Base-by-base conservation (phyloP, 192 early-diverging fungal genomes). In the Coemansia sp. region DNA sequence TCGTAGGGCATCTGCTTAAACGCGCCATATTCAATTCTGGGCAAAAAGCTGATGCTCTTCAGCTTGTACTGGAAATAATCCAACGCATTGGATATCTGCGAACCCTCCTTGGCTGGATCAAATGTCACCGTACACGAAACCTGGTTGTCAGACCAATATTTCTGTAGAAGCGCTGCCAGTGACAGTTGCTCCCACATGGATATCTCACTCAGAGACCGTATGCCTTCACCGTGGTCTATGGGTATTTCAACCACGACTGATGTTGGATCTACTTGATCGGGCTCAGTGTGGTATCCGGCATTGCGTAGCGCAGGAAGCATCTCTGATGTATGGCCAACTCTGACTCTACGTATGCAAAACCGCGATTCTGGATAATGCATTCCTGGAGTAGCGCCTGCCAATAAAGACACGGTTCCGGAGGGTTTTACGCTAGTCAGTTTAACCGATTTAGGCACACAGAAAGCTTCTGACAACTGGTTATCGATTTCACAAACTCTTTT, bases 301-400 rank as follows among this genome's bases (percentile, higher is more conserved):
- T 61, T 22, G 7, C 28, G 14, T 10, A 82, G 63, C 17, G 66
- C 63, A 4, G 18, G 38, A 29, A 82, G 60, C 34, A 82, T 50
- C 0, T 65, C 67, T 18, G 80, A 77, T 7, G 25, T 22, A 50
- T 72, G 62, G 11, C 80, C 69, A 7, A 84, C 22, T 0, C 83
- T 76, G 18, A 84, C 79, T 2, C 83, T 75, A 1, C 83, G 79
- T 58, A 84, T 75, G 48, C 83, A 84, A 57, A 75, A 84, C 40
- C 80, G 72, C 58, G 75, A 77, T 49, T 81, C 82, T 5, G 83
- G 83, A 36, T 84, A 82, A 58, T 84, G 83, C 79, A 84, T 84
- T 16, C 83, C 83, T 7, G 83, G 83, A 0, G 83, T 84, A 3
- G 81, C 77, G 56, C 83, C 83, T 8, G 83, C 83, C 25, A 84